Evolutionary conservation across 2,329 filamentous ascomycete genomes (phyloP).

Genomic region (Calonectria honghensis): DNA sequence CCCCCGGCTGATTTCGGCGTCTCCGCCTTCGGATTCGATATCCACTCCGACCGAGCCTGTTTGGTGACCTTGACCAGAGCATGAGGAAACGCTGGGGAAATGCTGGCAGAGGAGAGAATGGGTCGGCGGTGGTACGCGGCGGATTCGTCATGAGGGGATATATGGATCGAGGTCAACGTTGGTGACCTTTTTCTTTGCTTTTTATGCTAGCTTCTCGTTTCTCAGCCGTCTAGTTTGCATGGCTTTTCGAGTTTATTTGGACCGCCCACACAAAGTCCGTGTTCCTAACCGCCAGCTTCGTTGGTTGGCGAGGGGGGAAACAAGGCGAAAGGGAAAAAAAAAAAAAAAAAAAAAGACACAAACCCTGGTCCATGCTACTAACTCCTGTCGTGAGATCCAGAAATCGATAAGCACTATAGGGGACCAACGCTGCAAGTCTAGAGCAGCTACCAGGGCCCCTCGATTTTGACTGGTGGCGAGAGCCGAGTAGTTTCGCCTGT

Average conservation of each 20-base stretch:
- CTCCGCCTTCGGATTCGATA: conserved; percentile 17
- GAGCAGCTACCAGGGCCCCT: conserved; percentile 21
- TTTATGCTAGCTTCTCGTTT: neutral
- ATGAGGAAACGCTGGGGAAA: conserved; percentile 6
- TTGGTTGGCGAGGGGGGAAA: neutral
- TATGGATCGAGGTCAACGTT: neutral
- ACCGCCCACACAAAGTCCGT: neutral
- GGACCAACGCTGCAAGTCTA: conserved; percentile 26
- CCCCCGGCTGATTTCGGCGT: conserved; percentile 22
- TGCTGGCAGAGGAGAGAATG: neutral
- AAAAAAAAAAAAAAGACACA: neutral
- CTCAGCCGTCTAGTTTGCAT: neutral
- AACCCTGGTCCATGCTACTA: conserved; percentile 13
- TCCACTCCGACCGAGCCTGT: conserved; percentile 15
- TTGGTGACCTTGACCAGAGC: conserved; percentile 8
- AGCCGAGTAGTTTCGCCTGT: conserved; percentile 21
- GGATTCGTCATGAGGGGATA: conserved; percentile 6
- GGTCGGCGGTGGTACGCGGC: conserved; percentile 5
- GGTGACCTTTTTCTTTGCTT: neutral
- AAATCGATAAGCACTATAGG: conserved; percentile 33
- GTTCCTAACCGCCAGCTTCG: neutral
- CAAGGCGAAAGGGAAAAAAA: neutral
- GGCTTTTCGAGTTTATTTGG: conserved; percentile 15
- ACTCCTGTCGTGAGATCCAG: conserved; percentile 25
- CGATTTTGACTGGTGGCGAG: conserved; percentile 21